phyloP scores from a whole-genome alignment of 2,329 filamentous ascomycete genomes.

The Cytospora schulzeri region DNA sequence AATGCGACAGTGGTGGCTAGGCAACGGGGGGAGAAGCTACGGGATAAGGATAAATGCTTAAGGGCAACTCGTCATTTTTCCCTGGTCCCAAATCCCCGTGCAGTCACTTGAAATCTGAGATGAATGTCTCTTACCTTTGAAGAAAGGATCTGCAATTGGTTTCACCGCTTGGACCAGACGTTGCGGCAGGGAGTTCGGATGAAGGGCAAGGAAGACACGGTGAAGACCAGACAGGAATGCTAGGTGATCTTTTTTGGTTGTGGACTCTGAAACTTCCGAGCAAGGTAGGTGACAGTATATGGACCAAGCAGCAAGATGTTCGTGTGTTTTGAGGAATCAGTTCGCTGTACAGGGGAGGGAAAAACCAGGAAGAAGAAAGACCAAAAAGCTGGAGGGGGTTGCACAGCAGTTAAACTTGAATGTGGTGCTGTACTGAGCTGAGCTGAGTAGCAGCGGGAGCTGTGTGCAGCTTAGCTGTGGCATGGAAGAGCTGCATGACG shows the following conservation, averaged over 20 bases:
- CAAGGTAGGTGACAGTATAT: background rate
- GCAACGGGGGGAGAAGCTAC: background rate
- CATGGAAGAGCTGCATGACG: conserved; percentile 14
- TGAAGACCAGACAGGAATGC: background rate
- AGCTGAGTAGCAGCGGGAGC: background rate
- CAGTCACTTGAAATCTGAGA: background rate
- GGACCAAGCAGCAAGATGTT: background rate
- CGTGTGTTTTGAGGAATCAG: background rate
- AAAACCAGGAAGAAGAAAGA: background rate
- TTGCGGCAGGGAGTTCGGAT: background rate
- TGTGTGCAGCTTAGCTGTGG: background rate
- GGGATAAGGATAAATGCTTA: background rate
- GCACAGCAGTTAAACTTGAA: background rate
- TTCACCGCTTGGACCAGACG: conserved; percentile 11
- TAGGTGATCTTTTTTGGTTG: background rate
- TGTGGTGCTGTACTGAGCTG: background rate
- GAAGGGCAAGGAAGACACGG: background rate
- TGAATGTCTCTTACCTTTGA: conserved; percentile 8
- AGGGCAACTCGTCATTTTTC: background rate
- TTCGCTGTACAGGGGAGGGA: background rate
- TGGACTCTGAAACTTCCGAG: background rate
- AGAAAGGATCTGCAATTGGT: background rate
- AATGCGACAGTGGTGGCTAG: background rate
- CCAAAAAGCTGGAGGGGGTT: background rate
- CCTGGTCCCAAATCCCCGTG: background rate